Evolutionary conservation across 2,329 filamentous ascomycete genomes (phyloP), one percentile per base, ranked within the genome.

Genomic region (Aspergillus ochraceus): DNA sequence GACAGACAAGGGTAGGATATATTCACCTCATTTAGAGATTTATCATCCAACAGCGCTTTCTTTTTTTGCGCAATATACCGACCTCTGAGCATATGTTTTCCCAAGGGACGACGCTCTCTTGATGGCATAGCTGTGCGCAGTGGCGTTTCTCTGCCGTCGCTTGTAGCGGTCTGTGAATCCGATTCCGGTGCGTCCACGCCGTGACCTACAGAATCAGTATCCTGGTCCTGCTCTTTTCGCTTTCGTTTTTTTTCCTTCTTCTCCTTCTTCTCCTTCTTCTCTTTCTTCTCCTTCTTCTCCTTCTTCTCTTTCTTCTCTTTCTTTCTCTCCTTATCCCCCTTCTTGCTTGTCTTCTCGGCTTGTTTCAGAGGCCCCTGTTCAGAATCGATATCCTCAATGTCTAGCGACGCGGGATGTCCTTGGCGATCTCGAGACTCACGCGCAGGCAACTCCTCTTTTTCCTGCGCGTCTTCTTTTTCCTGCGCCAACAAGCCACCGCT

Each of bases 51-150:
- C 60, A 92, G 85, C 2, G 93, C 92, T 79, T 89, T 86, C 69
- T 87, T 88, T 81, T 98, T 98, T 68, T 95, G 91, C 58, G 89
- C 89, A 70, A 98, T 97, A 75, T 93, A 91, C 61, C 91, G 84
- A 66, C 90, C 87, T 64, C 94, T 83, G 51, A 93, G 86, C 57
- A 90, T 85, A 73, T 93, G 90, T 64, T 92, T 85, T 52, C 84
- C 86, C 26, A 83, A 80, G 20, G 76, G 76, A 39, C 66, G 70
- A 47, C 62, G 82, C 78, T 73, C 76, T 77, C 74, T 79, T 59
- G 81, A 81, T 29, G 80, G 80, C 50, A 76, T 79, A 55, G 77
- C 79, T 52, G 75, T 76, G 39, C 68, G 72, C 68, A 73, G 79
- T 68, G 81, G 77, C 49, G 78, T 72, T 58, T 78, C 78, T 61